These are phyloP conservation scores for Talaromyces funiculosus DNA, from an alignment of 2,329 filamentous ascomycete species.

Conservation along the genomic window DNA sequence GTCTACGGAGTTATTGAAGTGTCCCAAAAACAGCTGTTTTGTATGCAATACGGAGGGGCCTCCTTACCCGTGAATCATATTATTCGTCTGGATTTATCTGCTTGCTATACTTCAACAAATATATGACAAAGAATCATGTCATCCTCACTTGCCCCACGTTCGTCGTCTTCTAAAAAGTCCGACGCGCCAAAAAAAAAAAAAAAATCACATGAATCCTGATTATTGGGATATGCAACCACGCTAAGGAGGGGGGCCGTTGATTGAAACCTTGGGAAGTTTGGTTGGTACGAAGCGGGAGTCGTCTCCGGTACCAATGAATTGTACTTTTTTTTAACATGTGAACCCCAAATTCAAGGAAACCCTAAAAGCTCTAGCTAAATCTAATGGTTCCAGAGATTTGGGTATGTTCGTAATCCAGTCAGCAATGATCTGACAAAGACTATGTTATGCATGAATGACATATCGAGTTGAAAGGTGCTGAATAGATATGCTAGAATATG, in stretches of 20 bases:
- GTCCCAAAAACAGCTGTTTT: too few relatives aligned
- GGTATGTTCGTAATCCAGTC: background rate
- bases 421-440: too few relatives aligned
- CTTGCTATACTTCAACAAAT: background rate
- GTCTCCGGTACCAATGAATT: background rate
- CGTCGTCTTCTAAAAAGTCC: background rate
- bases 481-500: background rate
- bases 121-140: background rate
- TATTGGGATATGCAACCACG: background rate
- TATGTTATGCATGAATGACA: too few relatives aligned
- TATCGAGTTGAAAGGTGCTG: background rate
- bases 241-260: too few relatives aligned
- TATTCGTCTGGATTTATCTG: too few relatives aligned
- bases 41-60: too few relatives aligned
- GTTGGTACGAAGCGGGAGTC: background rate
- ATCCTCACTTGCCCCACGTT: background rate
- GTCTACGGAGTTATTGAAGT: too few relatives aligned
- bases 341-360: background rate
- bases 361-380: background rate
- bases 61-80: too few relatives aligned
- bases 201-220: background rate
- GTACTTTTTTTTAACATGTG: too few relatives aligned
- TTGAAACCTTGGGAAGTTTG: too few relatives aligned
- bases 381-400: background rate
- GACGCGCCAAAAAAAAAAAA: background rate